Conservation (phyloP, 1,139 yeast genomes). For the Nakaseomyces sp. region DNA sequence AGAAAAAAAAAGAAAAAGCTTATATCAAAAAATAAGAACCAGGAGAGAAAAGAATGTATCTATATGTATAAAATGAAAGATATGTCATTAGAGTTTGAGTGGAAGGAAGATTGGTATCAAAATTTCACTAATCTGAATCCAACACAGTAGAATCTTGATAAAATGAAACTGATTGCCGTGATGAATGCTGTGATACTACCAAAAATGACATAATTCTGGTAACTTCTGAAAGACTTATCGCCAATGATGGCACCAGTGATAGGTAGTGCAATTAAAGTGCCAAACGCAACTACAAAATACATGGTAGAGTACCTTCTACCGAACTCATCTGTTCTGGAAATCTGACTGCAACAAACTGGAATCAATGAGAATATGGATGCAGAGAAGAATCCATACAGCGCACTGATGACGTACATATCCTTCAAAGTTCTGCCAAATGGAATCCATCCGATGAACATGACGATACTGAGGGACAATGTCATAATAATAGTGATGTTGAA, state of each 20-base stretch:
- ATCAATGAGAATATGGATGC: constrained; percentile 43
- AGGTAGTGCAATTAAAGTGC: constrained; percentile 46
- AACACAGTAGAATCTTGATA: constrained; percentile 22
- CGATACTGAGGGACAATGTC: constrained; percentile 33
- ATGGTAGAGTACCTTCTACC: constrained; percentile 65
- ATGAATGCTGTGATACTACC: constrained; percentile 18
- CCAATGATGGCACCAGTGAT: constrained; percentile 45
- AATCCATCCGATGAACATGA: constrained; percentile 41
- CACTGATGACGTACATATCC: constrained; percentile 41
- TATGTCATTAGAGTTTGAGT: too few relatives aligned
- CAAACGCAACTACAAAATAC: constrained; percentile 55
- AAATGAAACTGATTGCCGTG: constrained; percentile 16
- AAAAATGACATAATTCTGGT: constrained; percentile 23
- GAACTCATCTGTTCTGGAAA: constrained; percentile 53
- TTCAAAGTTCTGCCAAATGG: constrained; percentile 35
- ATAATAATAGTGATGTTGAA: constrained; percentile 43
- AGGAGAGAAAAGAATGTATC: too few relatives aligned
- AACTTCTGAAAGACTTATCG: constrained; percentile 14
- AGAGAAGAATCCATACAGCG: constrained; percentile 44
- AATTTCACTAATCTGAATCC: constrained; percentile 18
- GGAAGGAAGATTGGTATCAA: too few relatives aligned
- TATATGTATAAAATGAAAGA: too few relatives aligned
- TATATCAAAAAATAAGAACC: too few relatives aligned
- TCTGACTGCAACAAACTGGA: constrained; percentile 50
- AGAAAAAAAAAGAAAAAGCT: too few relatives aligned